Evolutionary conservation across 1,284 basidiomycete genomes (phyloP).

Genomic region (Pascua sp.): DNA sequence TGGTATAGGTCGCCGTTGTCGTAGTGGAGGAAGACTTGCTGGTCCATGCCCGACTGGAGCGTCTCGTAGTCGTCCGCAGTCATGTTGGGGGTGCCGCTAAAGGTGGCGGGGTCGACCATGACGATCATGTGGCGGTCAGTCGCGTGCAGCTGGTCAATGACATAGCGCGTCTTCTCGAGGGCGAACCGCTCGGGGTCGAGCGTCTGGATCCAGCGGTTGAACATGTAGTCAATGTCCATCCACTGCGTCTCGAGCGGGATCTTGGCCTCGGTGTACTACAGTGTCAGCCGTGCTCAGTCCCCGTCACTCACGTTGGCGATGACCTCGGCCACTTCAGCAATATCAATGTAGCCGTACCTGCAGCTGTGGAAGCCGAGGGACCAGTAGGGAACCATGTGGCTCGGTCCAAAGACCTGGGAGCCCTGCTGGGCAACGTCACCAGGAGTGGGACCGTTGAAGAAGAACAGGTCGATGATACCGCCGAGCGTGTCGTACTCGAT

Average conservation of each 20-base stretch:
- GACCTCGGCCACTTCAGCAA: conserved; percentile 31
- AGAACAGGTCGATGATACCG: conserved; percentile 34
- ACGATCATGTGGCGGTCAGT: conserved; percentile 62
- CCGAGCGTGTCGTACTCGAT: conserved; percentile 31
- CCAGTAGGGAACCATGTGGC: conserved; percentile 28
- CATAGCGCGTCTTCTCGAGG: conserved; percentile 59
- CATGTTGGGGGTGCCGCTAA: conserved; percentile 17
- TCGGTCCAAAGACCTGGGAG: conserved; percentile 24
- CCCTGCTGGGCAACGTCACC: conserved; percentile 12
- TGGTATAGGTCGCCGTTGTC: conserved; percentile 60
- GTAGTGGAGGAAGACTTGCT: conserved; percentile 62
- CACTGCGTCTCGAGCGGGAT: conserved; percentile 25
- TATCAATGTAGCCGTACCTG: conserved; percentile 33
- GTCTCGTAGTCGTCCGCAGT: conserved; percentile 54
- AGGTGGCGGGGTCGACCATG: conserved; percentile 70
- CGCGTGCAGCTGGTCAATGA: conserved; percentile 60
- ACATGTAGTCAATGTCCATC: conserved; percentile 62
- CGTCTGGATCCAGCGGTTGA: conserved; percentile 62
- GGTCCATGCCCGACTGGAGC: conserved; percentile 57
- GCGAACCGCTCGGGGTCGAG: conserved; percentile 67
- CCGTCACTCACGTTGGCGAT: conserved; percentile 25
- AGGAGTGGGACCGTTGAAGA: conserved; percentile 22
- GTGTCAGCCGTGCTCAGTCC: not conserved
- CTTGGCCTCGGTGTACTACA: conserved; percentile 24
- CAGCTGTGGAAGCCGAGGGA: conserved; percentile 30